Conservation (phyloP, 306 rosid species). For the Senna siamea region DNA sequence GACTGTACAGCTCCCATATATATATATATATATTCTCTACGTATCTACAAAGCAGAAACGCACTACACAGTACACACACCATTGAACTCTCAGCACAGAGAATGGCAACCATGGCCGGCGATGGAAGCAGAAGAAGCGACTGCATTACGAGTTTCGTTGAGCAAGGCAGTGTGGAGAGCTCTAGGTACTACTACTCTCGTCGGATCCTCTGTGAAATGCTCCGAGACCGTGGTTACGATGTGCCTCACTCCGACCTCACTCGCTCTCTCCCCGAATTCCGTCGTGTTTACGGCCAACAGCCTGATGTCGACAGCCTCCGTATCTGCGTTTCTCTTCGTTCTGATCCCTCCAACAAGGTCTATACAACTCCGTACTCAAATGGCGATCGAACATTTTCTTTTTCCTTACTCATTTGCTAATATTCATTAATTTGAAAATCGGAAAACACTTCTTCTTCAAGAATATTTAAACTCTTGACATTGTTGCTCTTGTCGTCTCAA, state of each 20-base stretch:
- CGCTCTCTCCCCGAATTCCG: constrained; percentile 48
- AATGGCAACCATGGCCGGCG: neutral
- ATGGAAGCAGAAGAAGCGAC: neutral
- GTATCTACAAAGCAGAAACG: neutral
- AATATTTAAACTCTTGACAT: neutral
- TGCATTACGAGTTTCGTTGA: constrained; percentile 19
- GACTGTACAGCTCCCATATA: neutral
- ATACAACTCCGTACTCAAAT: too few species aligned
- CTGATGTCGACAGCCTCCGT: constrained; percentile 40
- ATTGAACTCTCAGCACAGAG: neutral
- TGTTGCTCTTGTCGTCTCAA: too few species aligned
- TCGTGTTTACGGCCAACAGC: constrained; percentile 40
- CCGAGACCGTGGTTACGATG: constrained; percentile 55
- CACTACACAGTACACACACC: neutral
- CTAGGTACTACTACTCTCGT: constrained; percentile 43
- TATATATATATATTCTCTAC: too few species aligned
- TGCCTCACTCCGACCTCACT: constrained; percentile 41
- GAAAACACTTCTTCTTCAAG: too few species aligned
- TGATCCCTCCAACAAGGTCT: constrained; percentile 44
- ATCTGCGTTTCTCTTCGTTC: constrained; percentile 41
- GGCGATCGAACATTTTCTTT: too few species aligned
- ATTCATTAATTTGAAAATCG: too few species aligned
- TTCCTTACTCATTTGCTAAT: too few species aligned
- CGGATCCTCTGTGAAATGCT: constrained; percentile 56
- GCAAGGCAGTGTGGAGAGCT: constrained; percentile 41